Conservation (phyloP, 495 filamentous ascomycete species). For the Glonium stellatum region DNA sequence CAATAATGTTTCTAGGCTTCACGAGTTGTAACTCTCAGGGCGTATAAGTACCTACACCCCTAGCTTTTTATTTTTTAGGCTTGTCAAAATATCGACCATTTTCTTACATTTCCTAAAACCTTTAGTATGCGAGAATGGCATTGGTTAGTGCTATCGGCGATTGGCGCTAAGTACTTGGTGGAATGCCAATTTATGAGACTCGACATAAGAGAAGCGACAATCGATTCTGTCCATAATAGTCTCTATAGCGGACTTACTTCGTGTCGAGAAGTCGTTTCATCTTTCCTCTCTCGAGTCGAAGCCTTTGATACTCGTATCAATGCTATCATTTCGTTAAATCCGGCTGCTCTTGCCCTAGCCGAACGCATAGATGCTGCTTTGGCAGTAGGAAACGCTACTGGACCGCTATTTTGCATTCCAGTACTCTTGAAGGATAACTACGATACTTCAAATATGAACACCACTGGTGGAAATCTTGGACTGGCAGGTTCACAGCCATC, state of each 20-base stretch:
- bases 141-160: too few species aligned
- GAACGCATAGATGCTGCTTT: slow-evolving; percentile 42
- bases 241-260: slow-evolving; percentile 44
- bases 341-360: slow-evolving; percentile 44
- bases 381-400: slow-evolving; percentile 40
- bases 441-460: slow-evolving; percentile 46
- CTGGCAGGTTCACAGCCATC: slow-evolving; percentile 42
- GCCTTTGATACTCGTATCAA: slow-evolving; percentile 51
- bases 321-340: slow-evolving; percentile 50
- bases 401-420: slow-evolving; percentile 51
- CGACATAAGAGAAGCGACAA: slow-evolving; percentile 50
- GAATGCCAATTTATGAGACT: slow-evolving; percentile 15
- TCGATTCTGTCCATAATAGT: slow-evolving; percentile 46
- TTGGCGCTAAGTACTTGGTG: too few species aligned
- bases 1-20: too few species aligned
- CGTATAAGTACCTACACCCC: too few species aligned
- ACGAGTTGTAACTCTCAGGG: too few species aligned
- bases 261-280: slow-evolving; percentile 47
- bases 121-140: too few species aligned
- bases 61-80: too few species aligned
- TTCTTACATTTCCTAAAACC: too few species aligned
- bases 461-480: slow-evolving; percentile 49
- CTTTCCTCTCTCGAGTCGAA: slow-evolving; percentile 51
- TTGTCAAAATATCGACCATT: too few species aligned
- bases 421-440: slow-evolving; percentile 60